Evolutionary conservation across 768 basidiomycete species (phyloP).

Genomic region (Leccinum variicolor): DNA sequence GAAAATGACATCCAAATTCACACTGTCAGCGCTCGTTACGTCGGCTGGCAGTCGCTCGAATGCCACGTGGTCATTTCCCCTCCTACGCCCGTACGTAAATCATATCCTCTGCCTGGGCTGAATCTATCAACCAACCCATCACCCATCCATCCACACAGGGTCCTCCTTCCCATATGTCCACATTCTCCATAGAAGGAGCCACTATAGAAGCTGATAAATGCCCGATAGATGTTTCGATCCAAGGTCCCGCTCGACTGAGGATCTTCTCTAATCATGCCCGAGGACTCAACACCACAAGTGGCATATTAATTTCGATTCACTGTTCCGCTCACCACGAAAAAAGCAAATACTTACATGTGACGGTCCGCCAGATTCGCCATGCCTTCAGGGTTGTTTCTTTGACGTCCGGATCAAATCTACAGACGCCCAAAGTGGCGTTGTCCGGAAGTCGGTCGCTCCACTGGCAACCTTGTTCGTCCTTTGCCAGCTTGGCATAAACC

Average conservation of each 20-base stretch:
- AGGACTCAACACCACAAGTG: slow-evolving; percentile 14
- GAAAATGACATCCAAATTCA: slow-evolving; percentile 26
- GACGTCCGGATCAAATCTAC: slow-evolving; percentile 13
- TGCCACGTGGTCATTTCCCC: slow-evolving; percentile 24
- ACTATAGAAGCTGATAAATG: slow-evolving; percentile 23
- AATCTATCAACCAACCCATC: slow-evolving; percentile 4
- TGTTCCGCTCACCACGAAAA: slow-evolving; percentile 8
- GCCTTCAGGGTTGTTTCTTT: slow-evolving; percentile 13
- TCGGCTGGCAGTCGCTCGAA: slow-evolving; percentile 8
- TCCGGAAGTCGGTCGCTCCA: slow-evolving; percentile 1
- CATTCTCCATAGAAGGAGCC: background rate
- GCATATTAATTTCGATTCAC: slow-evolving; percentile 4
- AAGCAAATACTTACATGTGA: background rate
- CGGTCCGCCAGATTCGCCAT: slow-evolving; percentile 12
- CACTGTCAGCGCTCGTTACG: slow-evolving; percentile 27
- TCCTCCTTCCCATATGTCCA: slow-evolving; percentile 1
- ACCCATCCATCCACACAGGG: slow-evolving; percentile 6
- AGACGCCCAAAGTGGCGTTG: background rate
- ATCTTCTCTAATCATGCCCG: slow-evolving; percentile 20
- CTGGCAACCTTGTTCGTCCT: background rate
- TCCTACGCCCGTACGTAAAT: slow-evolving; percentile 6
- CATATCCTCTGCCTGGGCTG: background rate
- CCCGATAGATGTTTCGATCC: slow-evolving; percentile 13
- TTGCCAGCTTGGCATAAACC: background rate
- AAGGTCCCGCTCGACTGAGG: slow-evolving; percentile 14